Evolutionary conservation across 768 basidiomycete species (phyloP).

Genomic region (Kwoniella newhampshirensis): DNA sequence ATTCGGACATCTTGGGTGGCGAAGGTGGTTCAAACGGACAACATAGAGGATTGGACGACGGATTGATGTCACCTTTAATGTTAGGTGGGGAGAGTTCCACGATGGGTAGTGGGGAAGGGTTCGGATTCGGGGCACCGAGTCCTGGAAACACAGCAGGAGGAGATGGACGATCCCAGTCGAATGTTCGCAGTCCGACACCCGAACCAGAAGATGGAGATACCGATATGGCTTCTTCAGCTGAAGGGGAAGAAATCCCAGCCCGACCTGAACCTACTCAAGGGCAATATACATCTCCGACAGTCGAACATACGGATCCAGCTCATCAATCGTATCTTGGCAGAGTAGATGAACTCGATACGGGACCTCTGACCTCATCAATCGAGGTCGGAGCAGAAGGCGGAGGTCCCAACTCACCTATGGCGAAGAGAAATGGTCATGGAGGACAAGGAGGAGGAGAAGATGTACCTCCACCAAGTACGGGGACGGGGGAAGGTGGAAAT

Average conservation of each 20-base stretch:
- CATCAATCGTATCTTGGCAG: constrained; percentile 50
- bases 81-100: constrained; percentile 12
- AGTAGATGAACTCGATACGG: constrained; percentile 54
- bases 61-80: constrained; percentile 38
- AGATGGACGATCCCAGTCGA: constrained; percentile 4
- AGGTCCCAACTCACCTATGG: too few species aligned
- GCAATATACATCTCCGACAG: constrained; percentile 5
- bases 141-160: constrained; percentile 1
- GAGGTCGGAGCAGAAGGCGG: too few species aligned
- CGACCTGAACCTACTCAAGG: constrained; percentile 14
- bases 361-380: constrained; percentile 29
- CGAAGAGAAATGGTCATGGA: constrained; percentile 7
- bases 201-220: constrained; percentile 34
- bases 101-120: background rate
- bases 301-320: constrained; percentile 25
- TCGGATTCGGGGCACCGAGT: background rate
- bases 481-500: constrained; percentile 47
- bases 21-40: background rate
- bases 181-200: constrained; percentile 34
- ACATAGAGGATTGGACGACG: constrained; percentile 20
- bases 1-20: constrained; percentile 5
- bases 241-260: constrained; percentile 3
- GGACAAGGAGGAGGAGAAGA: constrained; percentile 11
- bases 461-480: constrained; percentile 12
- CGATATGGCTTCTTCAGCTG: background rate